These are phyloP conservation scores for Debaryomyces castellii DNA, from an alignment of 805 yeast species.

Conservation along the genomic window DNA sequence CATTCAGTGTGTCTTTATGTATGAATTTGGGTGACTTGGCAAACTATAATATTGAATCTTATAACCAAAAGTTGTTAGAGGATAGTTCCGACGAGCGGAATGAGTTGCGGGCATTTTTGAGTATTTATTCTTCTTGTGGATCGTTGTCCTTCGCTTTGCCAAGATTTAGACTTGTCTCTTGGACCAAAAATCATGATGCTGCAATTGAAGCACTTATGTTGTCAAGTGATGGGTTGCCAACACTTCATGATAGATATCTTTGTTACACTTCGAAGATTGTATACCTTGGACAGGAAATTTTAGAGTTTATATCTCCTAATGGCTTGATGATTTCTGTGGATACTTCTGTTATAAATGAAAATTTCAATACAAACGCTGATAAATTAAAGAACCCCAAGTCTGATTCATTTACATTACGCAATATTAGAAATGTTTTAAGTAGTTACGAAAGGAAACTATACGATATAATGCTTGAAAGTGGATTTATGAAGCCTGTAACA, in stretches of 20 bases:
- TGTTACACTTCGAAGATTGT: conserved; percentile 45
- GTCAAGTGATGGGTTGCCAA: conserved; percentile 20
- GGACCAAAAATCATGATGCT: conserved; percentile 46
- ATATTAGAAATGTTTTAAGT: conserved; percentile 26
- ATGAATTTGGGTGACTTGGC: conserved; percentile 44
- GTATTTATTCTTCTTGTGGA: conserved; percentile 52
- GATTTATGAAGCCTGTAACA: conserved; percentile 25
- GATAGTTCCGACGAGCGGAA: conserved; percentile 24
- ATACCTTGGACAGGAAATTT: conserved; percentile 50
- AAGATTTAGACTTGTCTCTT: conserved; percentile 47
- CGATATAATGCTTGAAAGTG: conserved; percentile 39
- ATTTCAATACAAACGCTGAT: too few species aligned
- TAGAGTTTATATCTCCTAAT: conserved; percentile 37
- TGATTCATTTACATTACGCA: conserved; percentile 9
- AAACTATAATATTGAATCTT: conserved; percentile 16
- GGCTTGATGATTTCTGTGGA: conserved; percentile 7
- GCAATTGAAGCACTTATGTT: conserved; percentile 19
- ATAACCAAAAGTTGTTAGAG: conserved; percentile 9
- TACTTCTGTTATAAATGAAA: too few species aligned
- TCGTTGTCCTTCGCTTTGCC: conserved; percentile 51
- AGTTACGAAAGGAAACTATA: conserved; percentile 42
- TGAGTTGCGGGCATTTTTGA: conserved; percentile 41
- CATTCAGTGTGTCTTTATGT: conserved; percentile 46
- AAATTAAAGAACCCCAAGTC: too few species aligned
- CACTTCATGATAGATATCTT: conserved; percentile 40